phyloP scores from a whole-genome alignment of 2,329 filamentous ascomycete species.

The Aspergillus pseudoviridinutans region DNA sequence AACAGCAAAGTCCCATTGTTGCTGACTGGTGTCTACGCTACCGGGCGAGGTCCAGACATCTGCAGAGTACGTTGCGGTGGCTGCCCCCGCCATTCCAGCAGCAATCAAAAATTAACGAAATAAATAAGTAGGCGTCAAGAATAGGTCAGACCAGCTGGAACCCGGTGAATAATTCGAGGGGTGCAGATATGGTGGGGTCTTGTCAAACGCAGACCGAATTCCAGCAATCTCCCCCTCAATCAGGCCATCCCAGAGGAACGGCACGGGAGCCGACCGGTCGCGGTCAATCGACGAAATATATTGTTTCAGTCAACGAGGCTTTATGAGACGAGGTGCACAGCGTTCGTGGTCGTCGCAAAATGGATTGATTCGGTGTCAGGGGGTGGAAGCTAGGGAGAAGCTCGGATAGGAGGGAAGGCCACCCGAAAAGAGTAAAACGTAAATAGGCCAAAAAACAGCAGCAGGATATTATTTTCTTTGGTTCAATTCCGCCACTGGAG shows the following conservation, averaged over 20 bases:
- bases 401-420: conserved; percentile 10
- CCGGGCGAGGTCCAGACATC: conserved; percentile 37
- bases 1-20: conserved; percentile 38
- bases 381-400: background rate
- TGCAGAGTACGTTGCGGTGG: conserved; percentile 36
- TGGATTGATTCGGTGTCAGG: background rate
- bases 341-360: background rate
- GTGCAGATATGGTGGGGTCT: conserved; percentile 4
- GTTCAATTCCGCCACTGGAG: conserved; percentile 3
- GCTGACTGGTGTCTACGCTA: conserved; percentile 27
- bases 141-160: conserved; percentile 35
- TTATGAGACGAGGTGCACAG: background rate
- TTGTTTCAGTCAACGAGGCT: background rate
- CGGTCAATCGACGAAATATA: background rate
- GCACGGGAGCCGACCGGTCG: conserved; percentile 1
- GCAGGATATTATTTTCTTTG: background rate
- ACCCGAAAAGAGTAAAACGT: conserved; percentile 32
- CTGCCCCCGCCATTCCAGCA: conserved; percentile 39
- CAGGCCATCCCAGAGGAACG: conserved; percentile 27
- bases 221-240: conserved; percentile 16
- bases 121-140: background rate
- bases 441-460: conserved; percentile 23
- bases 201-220: conserved; percentile 12
- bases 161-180: conserved; percentile 9
- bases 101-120: conserved; percentile 9